Evolutionary conservation across 75 land plant species (phyloP), one percentile per base, ranked within the genome.

Genomic region (Cryptomeria japonica): DNA sequence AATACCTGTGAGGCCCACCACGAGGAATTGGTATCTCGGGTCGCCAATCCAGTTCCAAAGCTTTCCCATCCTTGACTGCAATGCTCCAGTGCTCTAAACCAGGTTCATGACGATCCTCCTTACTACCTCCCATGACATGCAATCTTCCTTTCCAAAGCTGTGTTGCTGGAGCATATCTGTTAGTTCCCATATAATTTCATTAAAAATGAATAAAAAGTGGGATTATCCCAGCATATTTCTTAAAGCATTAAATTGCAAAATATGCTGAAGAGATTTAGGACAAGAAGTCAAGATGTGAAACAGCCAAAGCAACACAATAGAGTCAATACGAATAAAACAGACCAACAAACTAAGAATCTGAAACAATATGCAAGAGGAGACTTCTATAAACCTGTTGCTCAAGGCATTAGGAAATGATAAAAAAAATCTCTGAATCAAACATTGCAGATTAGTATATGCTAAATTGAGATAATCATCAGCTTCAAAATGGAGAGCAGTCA

Each of bases 71-170:
- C 37, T 91, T 92, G 39, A 98, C 99, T 16, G 99, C 93, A 91
- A 98, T 86, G 87, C 99, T 98, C 99, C 99, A 98, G 87, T 98
- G 99, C 85, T 98, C 99, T 41, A 93, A 37, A 42, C 87, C 99
- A 77, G 98, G 96, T 77, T 95, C 95, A 90, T 95, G 91, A 13
- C 99, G 97, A 89, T 98, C 95, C 90, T 96, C 99, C 85, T 96
- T 94, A 92, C 99, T 94, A 1, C 99, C 99, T 80, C 99, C 99
- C 99, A 98, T 98, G 19, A 98, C 99, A 92, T 98, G 99, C 15
- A 98, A 92, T 86, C 99, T 93, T 70, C 99, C 99, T 92, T 94
- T 94, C 98, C 99, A 98, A 70, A 98, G 94, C 76, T 97, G 98
- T 22, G 98, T 95, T 56, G 99, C 99, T 86, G 99, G 99, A 41